Conservation (phyloP, 2,329 filamentous ascomycete genomes). For the Acephala macrosclerotiorum region DNA sequence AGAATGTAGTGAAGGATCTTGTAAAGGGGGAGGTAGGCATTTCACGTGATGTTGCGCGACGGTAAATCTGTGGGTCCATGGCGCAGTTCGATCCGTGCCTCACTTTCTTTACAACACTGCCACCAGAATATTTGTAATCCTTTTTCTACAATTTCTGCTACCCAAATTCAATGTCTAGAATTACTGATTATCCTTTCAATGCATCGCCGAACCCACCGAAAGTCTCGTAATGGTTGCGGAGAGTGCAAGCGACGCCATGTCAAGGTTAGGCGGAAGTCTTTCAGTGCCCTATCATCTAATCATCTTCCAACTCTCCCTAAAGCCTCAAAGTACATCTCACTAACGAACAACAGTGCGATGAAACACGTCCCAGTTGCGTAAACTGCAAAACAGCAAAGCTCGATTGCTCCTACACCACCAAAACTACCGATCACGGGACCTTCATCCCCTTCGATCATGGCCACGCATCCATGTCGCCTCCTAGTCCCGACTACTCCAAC, state of each 20-base stretch:
- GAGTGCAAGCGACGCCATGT: slow-evolving; percentile 36
- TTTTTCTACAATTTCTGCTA: too few relatives aligned
- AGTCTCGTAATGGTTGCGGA: slow-evolving; percentile 35
- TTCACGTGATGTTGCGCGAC: too few relatives aligned
- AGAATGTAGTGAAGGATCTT: too few relatives aligned
- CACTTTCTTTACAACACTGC: too few relatives aligned
- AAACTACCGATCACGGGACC: slow-evolving; percentile 2
- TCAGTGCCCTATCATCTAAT: background rate
- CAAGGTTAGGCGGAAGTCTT: slow-evolving; percentile 28
- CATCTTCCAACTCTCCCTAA: slow-evolving; percentile 2
- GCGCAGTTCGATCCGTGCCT: too few relatives aligned
- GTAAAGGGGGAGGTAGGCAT: too few relatives aligned
- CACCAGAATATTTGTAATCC: background rate
- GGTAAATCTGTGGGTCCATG: too few relatives aligned
- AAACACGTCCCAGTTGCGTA: slow-evolving; percentile 33
- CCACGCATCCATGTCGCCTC: background rate
- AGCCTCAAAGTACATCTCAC: background rate
- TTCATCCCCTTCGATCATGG: slow-evolving; percentile 10
- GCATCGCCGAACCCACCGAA: slow-evolving; percentile 35
- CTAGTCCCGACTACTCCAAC: slow-evolving; percentile 4
- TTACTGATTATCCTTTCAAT: slow-evolving; percentile 9
- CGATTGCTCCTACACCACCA: slow-evolving; percentile 26
- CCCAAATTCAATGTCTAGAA: background rate
- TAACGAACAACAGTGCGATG: slow-evolving; percentile 33
- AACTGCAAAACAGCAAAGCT: slow-evolving; percentile 30